phyloP scores from a whole-genome alignment of 2,329 filamentous ascomycete species.

The Chaetoscypha palmicola region DNA sequence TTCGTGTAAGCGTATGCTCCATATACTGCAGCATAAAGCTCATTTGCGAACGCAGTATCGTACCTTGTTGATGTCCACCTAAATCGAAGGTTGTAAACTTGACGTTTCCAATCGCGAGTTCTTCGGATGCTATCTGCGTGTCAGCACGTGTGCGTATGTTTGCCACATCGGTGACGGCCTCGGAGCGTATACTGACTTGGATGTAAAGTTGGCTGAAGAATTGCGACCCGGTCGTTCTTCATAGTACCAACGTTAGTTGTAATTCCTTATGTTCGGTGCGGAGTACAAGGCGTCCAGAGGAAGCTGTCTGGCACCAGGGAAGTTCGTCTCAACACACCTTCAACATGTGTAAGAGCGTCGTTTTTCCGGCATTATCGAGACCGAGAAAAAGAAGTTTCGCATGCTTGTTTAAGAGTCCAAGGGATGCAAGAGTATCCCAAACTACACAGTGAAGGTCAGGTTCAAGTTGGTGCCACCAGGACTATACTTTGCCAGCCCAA shows the following conservation, averaged over 20 bases:
- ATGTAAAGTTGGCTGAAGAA: slow-evolving; percentile 84
- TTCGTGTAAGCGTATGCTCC: background rate
- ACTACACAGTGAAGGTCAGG: slow-evolving; percentile 45
- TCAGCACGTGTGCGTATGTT: slow-evolving; percentile 24
- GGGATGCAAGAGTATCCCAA: slow-evolving; percentile 80
- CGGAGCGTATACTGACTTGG: slow-evolving; percentile 55
- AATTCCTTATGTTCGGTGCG: background rate
- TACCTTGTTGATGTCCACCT: slow-evolving; percentile 88
- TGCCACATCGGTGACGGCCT: background rate
- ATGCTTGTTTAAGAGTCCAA: slow-evolving; percentile 91
- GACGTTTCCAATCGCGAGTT: slow-evolving; percentile 86
- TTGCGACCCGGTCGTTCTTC: slow-evolving; percentile 86
- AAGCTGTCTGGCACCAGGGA: too few species aligned
- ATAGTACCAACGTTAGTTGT: slow-evolving; percentile 13
- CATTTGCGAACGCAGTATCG: slow-evolving; percentile 16
- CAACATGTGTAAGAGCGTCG: slow-evolving; percentile 87
- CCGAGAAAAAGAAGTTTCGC: slow-evolving; percentile 91
- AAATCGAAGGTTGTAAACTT: slow-evolving; percentile 93
- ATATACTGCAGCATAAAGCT: background rate
- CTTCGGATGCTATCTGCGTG: slow-evolving; percentile 63
- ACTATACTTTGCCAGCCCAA: too few species aligned
- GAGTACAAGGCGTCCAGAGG: too few species aligned
- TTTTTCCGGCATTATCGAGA: slow-evolving; percentile 92
- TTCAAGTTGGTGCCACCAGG: too few species aligned
- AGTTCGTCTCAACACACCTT: slow-evolving; percentile 69